Conservation (phyloP, 768 basidiomycete genomes). For the Rhizopogon salebrosus region DNA sequence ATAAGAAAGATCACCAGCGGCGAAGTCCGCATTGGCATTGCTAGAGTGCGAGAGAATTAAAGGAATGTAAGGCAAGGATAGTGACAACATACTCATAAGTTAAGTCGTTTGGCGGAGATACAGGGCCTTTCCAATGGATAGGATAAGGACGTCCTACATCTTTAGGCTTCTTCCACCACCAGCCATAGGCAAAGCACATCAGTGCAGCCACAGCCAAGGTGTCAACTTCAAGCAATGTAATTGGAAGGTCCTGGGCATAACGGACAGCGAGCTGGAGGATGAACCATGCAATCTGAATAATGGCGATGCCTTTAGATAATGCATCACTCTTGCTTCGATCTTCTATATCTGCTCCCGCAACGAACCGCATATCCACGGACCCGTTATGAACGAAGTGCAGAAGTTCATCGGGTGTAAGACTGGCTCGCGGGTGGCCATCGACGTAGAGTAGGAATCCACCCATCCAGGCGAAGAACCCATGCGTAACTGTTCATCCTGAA, state of each 20-base stretch:
- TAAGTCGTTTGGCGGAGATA: neutral
- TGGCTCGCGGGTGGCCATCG: too few species aligned
- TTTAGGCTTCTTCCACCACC: too few species aligned
- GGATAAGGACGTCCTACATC: slow-evolving; percentile 20
- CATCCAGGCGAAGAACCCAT: too few species aligned
- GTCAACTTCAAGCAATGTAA: too few species aligned
- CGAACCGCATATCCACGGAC: neutral
- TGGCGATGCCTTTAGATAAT: slow-evolving; percentile 29
- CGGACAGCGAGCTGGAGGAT: too few species aligned
- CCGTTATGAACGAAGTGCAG: neutral
- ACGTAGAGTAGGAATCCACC: too few species aligned
- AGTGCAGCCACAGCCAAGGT: too few species aligned
- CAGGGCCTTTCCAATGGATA: neutral
- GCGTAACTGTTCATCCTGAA: too few species aligned
- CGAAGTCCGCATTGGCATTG: neutral
- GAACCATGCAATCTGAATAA: slow-evolving; percentile 26
- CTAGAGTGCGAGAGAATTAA: neutral
- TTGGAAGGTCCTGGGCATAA: too few species aligned
- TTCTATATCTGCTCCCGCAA: too few species aligned
- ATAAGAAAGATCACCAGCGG: neutral
- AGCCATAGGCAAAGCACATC: too few species aligned
- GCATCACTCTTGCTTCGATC: slow-evolving; percentile 30
- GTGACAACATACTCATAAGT: neutral
- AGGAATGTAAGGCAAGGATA: neutral
- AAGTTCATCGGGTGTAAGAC: neutral